A percentile compares a stretch with the other conserved stretches of the same genome.
Evolutionary conservation across 1,284 basidiomycete species (phyloP).

Genomic region (Marasmius tenuissimus): DNA sequence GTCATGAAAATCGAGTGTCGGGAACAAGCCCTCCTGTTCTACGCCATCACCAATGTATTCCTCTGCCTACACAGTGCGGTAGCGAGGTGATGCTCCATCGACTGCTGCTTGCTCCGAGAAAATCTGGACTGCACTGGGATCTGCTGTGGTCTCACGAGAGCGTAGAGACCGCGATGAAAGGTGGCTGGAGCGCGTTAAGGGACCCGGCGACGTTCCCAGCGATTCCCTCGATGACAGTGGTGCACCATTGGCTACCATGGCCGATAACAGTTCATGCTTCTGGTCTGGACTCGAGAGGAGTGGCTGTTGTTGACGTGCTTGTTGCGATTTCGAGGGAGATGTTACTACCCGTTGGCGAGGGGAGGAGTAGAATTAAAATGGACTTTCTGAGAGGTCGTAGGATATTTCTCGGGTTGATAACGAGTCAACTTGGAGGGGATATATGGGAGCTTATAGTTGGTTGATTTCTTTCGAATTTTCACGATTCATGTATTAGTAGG

Average conservation of each 20-base stretch:
- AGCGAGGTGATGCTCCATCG: not conserved
- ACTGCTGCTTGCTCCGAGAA: not conserved
- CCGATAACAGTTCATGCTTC: conserved; percentile 8
- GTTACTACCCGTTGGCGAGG: not conserved
- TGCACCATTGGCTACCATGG: conserved; percentile 10
- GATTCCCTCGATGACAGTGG: conserved; percentile 11
- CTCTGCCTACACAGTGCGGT: not conserved
- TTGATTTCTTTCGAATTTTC: not conserved
- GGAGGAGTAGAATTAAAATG: not conserved
- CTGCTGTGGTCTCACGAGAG: not conserved
- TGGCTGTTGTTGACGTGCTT: conserved; percentile 10
- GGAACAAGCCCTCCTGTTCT: not conserved
- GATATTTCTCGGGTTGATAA: conserved; percentile 1
- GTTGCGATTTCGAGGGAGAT: not conserved
- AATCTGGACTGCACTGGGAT: not conserved
- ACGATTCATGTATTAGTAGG: too few species aligned
- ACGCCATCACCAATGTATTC: not conserved
- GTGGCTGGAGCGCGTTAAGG: not conserved
- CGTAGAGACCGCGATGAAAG: not conserved
- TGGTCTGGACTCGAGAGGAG: not conserved
- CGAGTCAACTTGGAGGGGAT: not conserved
- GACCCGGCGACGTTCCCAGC: conserved; percentile 6
- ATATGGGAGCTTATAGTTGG: conserved; percentile 4
- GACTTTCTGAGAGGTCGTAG: conserved; percentile 1
- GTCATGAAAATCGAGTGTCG: not conserved